Evolutionary conservation across 345 rosid species (phyloP), one percentile per base, ranked within the genome.

Genomic region (Eutrema yunnanense): DNA sequence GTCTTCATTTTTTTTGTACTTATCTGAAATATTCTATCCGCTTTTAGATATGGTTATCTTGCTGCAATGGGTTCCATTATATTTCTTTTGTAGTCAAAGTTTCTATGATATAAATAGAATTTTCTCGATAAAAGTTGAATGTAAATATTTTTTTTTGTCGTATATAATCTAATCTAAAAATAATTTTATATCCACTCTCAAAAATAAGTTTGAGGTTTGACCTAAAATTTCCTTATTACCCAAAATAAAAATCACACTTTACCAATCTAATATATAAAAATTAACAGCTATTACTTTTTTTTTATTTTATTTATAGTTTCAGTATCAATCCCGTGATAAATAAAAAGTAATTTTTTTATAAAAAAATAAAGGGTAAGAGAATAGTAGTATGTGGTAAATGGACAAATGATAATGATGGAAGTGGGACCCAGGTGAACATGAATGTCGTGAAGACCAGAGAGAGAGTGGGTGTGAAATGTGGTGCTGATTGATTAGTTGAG

Each of bases 371-470:
- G 1, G 30, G 3, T 22, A 60, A 27, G 44, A 68, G 12, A 53
- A 44, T 13, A 30, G 30, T 66, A 40, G 0, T 14, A 4, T 9
- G 78, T 27, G 69, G 69, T 61, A 75, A 68, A 37, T 29, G 44
- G 8, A 62, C 9, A 68, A 46, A 53, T 67, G 40, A 67, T 33
- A 67, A 60, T 34, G 49, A 43, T 67, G 16, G 26, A 22, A 38
- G 36, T 55, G 71, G 77, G 75, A 69, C 61, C 27, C 2, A 48
- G 9, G 41, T 38, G 75, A 76, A 69, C 71, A 69, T 76, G 79
- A 76, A 76, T 63, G 79, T 76, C 75, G 79, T 76, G 79, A 76
- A 62, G 71, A 75, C 75, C 38, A 52, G 22, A 69, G 50, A 60
- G 26, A 65, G 69, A 43, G 67, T 38, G 50, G 68, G 55, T 62